These are phyloP conservation scores for Fraxinus excelsior DNA, from an alignment of 257 asterid genomes.

Conservation along the genomic window DNA sequence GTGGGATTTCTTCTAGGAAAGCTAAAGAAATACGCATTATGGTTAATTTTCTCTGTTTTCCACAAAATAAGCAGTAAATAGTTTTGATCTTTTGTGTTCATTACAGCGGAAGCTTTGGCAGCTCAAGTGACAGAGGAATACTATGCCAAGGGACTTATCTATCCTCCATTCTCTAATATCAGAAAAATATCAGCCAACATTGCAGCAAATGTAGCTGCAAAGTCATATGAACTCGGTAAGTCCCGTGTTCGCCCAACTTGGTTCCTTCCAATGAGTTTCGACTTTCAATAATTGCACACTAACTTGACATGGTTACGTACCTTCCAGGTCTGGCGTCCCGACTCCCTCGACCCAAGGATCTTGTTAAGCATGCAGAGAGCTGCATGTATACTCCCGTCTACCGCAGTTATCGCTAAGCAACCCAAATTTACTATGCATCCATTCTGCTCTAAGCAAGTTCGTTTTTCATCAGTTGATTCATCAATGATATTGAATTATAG, in stretches of 20 bases:
- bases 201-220: constrained; percentile 90
- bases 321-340: constrained; percentile 78
- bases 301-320: constrained; percentile 24
- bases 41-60: too few species aligned
- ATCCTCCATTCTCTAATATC: constrained; percentile 80
- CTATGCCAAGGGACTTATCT: constrained; percentile 76
- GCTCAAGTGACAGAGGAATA: constrained; percentile 67
- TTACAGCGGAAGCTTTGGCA: constrained; percentile 86
- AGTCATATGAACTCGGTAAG: constrained; percentile 94
- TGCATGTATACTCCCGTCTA: constrained; percentile 92
- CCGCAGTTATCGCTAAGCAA: constrained; percentile 57
- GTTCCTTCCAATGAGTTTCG: not conserved
- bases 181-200: constrained; percentile 83
- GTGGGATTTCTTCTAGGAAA: too few species aligned
- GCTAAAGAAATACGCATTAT: too few species aligned
- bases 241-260: not conserved
- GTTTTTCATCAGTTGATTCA: not conserved
- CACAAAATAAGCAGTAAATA: not conserved
- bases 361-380: constrained; percentile 74
- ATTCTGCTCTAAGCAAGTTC: constrained; percentile 10
- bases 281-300: not conserved
- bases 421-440: not conserved
- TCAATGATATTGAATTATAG: too few species aligned
- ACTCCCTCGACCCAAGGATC: constrained; percentile 84
- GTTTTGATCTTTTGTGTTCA: not conserved